Conservation (phyloP, 2,329 filamentous ascomycete species). For the Pseudopithomyces maydicus region DNA sequence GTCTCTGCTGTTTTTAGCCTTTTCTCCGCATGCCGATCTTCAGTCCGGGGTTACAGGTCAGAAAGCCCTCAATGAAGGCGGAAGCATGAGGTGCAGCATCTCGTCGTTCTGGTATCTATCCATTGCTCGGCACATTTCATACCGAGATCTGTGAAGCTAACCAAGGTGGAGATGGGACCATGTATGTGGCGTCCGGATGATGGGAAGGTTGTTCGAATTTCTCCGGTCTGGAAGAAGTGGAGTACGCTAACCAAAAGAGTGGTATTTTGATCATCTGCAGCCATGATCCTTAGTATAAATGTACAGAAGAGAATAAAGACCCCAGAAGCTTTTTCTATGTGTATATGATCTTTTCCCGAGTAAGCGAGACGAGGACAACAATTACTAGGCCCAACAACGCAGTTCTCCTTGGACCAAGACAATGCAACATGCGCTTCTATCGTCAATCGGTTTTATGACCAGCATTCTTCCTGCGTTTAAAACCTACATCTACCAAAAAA, state of each 20-base stretch:
- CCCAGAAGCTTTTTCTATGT: too few species aligned
- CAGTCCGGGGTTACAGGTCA: conserved; percentile 23
- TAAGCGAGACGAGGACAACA: too few species aligned
- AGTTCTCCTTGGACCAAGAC: neutral
- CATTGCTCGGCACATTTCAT: conserved; percentile 15
- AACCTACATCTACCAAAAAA: neutral
- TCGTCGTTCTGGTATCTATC: neutral
- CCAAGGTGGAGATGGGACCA: neutral
- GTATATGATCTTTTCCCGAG: too few species aligned
- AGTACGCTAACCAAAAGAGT: neutral
- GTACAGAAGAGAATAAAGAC: neutral
- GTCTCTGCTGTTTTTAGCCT: conserved; percentile 19
- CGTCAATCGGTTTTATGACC: neutral
- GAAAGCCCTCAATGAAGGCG: conserved; percentile 5
- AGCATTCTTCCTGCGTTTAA: neutral
- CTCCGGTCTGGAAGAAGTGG: conserved; percentile 8
- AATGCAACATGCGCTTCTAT: neutral
- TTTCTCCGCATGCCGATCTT: conserved; percentile 31
- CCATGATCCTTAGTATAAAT: neutral
- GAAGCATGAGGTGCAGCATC: neutral
- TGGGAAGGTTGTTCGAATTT: conserved; percentile 9
- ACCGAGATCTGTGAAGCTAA: conserved; percentile 7
- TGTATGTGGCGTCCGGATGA: neutral
- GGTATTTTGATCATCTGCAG: neutral
- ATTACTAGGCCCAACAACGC: neutral